A percentile compares a stretch with the other conserved stretches of the same genome.
Evolutionary conservation across 2,329 filamentous ascomycete genomes (phyloP).

Genomic region (Pseudomassariella vexata): DNA sequence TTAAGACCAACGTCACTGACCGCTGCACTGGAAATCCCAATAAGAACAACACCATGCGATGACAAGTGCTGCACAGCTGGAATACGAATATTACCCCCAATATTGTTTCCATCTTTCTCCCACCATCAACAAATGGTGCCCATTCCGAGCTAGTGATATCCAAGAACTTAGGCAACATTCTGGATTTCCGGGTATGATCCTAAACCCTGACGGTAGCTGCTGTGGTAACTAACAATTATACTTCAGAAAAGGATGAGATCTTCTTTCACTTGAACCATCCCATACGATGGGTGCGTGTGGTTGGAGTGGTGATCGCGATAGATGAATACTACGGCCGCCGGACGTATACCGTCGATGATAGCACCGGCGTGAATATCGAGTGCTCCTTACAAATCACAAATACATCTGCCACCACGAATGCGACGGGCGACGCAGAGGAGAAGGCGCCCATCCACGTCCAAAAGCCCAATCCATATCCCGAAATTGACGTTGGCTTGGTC

Average conservation of each 20-base stretch:
- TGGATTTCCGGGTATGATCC: conserved; percentile 45
- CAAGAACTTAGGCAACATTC: conserved; percentile 37
- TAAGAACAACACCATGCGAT: conserved; percentile 30
- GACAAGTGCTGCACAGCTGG: conserved; percentile 29
- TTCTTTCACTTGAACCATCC: conserved; percentile 70
- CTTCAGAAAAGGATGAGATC: conserved; percentile 43
- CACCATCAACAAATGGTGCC: conserved; percentile 55
- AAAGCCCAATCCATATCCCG: conserved; percentile 8
- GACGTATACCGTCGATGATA: conserved; percentile 59
- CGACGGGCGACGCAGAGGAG: conserved; percentile 6
- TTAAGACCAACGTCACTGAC: too few relatives aligned
- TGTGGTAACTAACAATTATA: not conserved
- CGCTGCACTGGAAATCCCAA: too few relatives aligned
- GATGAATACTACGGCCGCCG: conserved; percentile 42
- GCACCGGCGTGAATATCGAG: conserved; percentile 55
- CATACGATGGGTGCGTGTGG: conserved; percentile 67
- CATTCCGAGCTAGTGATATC: conserved; percentile 47
- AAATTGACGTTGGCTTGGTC: conserved; percentile 43
- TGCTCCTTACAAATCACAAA: conserved; percentile 25
- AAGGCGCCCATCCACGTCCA: conserved; percentile 1
- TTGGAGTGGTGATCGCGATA: conserved; percentile 63
- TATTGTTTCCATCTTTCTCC: conserved; percentile 60
- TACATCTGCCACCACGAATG: too few relatives aligned
- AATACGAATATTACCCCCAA: conserved; percentile 43
- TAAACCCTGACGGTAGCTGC: not conserved